A percentile compares a stretch with the other conserved stretches of the same genome.
Conservation (phyloP, 345 rosid species). For the Carallia pectinifolia region DNA sequence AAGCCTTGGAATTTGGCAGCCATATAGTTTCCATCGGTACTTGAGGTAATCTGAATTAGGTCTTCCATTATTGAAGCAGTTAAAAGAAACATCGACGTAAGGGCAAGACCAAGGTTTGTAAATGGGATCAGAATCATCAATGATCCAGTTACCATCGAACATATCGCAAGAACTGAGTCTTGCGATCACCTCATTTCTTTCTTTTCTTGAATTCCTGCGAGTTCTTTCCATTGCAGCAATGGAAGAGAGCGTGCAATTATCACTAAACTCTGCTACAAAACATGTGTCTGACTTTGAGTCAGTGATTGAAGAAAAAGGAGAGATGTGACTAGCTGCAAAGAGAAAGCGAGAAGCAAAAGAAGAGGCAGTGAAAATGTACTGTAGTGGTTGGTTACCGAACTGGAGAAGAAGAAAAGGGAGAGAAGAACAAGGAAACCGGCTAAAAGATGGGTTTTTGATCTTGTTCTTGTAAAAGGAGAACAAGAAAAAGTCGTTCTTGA, state of each 20-base stretch:
- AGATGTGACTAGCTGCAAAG: conserved; percentile 45
- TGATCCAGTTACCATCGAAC: conserved; percentile 61
- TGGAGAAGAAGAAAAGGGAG: conserved; percentile 50
- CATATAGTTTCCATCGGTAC: conserved; percentile 52
- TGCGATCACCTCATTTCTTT: conserved; percentile 17
- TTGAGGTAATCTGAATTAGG: conserved; percentile 45
- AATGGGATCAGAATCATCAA: conserved; percentile 44
- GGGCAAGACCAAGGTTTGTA: conserved; percentile 65
- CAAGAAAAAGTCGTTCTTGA: conserved; percentile 21
- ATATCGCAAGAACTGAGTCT: conserved; percentile 56
- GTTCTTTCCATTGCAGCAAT: conserved; percentile 33
- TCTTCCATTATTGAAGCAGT: conserved; percentile 60
- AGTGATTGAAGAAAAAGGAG: conserved; percentile 42
- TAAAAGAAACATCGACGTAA: conserved; percentile 49
- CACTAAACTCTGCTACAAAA: conserved; percentile 35
- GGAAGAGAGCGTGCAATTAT: conserved; percentile 47
- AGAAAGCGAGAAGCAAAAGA: conserved; percentile 49
- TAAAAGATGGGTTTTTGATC: conserved; percentile 38
- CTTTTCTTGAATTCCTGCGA: conserved; percentile 24
- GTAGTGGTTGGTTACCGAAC: conserved; percentile 39
- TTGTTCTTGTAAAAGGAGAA: conserved; percentile 3
- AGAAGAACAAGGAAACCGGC: conserved; percentile 38
- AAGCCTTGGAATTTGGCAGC: conserved; percentile 59
- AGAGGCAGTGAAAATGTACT: conserved; percentile 32
- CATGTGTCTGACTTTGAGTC: conserved; percentile 33